Evolutionary conservation across 2,329 filamentous ascomycete species (phyloP), one percentile per base, ranked within the genome.

Genomic region (Grosmannia clavigera): DNA sequence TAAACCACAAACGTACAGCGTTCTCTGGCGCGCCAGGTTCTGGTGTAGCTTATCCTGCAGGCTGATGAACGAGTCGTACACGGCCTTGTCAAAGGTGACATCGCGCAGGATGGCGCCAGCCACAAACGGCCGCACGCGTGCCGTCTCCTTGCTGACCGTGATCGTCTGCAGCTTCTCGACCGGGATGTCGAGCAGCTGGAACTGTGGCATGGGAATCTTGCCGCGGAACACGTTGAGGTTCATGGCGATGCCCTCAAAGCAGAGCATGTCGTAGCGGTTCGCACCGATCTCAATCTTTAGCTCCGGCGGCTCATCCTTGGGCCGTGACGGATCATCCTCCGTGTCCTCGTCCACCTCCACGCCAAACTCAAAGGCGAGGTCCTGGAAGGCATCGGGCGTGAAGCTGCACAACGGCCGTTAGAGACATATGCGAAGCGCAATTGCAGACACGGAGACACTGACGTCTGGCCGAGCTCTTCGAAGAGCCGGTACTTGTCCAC

Each of bases 301-400:
- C 75, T 97, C 90, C 60, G 94, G 87, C 58, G 90, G 84, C 75
- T 95, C 90, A 74, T 95, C 88, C 67, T 86, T 83, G 71, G 88
- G 88, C 55, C 89, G 80, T 65, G 90, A 84, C 46, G 69, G 68
- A 61, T 83, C 80, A 68, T 89, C 80, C 66, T 90, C 87, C 57
- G 89, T 94, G 73, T 99, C 94, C 77, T 97, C 92, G 76, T 99
- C 94, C 67, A 99, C 83, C 75, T 99, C 94, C 71, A 99, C 95
- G 62, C 92, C 92, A 71, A 96, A 99, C 70, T 99, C 92, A 81
- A 99, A 99, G 75, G 94, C 97, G 67, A 99, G 81, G 70, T 95
- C 88, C 74, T 99, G 94, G 71, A 99, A 99, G 70, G 95, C 90
- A 68, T 95, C 84, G 65, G 90, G 94, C 60, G 92, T 96, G 74